phyloP scores from a whole-genome alignment of 176 grass and related monocot species.

The Tuctoria greenei region DNA sequence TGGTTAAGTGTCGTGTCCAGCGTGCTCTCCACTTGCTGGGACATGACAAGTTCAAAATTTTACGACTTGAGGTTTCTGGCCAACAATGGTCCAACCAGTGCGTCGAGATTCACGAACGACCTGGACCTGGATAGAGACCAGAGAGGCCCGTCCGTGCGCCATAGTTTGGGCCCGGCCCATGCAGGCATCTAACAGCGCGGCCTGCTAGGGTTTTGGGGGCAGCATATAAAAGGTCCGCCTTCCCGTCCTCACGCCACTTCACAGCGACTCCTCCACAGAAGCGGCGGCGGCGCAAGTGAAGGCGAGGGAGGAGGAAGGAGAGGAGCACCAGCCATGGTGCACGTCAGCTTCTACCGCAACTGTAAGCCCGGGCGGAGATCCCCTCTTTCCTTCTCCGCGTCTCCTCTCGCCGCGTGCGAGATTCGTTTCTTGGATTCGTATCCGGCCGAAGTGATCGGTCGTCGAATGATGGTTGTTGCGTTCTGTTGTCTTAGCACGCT shows the following conservation, averaged over 20 bases:
- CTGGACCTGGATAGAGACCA: too few species aligned
- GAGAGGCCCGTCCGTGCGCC: background rate
- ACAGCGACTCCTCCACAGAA: constrained; percentile 9
- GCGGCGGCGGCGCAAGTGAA: constrained; percentile 35
- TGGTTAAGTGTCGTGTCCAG: too few species aligned
- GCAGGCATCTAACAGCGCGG: background rate
- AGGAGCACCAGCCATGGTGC: constrained; percentile 55
- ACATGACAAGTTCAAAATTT: too few species aligned
- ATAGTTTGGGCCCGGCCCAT: background rate
- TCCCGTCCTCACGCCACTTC: background rate
- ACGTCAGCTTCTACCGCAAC: constrained; percentile 70
- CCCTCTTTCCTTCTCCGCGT: background rate
- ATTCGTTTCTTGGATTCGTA: background rate
- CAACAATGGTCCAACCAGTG: too few species aligned
- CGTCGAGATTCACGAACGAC: too few species aligned
- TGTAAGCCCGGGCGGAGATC: constrained; percentile 35
- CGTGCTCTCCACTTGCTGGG: too few species aligned
- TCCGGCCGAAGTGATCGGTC: constrained; percentile 14
- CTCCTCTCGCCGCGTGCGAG: background rate
- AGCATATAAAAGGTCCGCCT: constrained; percentile 9
- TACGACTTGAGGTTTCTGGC: too few species aligned
- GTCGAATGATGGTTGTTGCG: background rate
- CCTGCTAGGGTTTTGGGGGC: constrained; percentile 47
- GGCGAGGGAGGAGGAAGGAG: background rate
- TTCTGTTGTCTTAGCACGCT: too few species aligned